Evolutionary conservation across 2,329 filamentous ascomycete species (phyloP), one percentile per base, ranked within the genome.

Genomic region (Pyricularia grisea): DNA sequence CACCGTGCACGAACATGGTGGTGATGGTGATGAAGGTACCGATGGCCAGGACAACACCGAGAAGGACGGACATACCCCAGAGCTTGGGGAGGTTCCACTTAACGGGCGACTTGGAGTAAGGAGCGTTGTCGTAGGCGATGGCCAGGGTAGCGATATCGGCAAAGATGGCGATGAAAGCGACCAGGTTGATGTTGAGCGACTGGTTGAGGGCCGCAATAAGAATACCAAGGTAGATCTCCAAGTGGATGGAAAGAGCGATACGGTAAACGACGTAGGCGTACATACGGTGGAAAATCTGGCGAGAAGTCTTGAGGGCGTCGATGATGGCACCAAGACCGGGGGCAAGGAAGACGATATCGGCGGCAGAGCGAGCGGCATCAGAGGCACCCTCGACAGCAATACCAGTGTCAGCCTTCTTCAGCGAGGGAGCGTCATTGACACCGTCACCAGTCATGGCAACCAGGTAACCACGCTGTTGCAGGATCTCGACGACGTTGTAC

Each of bases 401-500:
- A 85, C 93, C 93, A 76, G 92, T 96, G 82, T 97, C 92, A n/a
- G 93, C 93, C 85, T 94, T 96, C 85, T 97, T 96, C 77, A 97
- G 84, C 33, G 92, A 96, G 72, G 93, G 92, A 73, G 93, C 93
- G 81, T 97, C 93, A 82, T 97, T 97, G 82, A 97, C 93, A 87
- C 93, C 93, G 75, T 97, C 93, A 85, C 93, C 93, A 81, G 93
- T 97, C 93, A 97, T 97, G 79, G 93, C 93, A 81, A 96, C 93
- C 60, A 97, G 88, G 81, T 96, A 94, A 73, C 93, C 93, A 88
- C 93, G 92, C 83, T 94, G 91, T 83, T 97, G 93, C 67, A 97
- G 87, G 77, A 96, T 96, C 81, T 96, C 92, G 75, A 97, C 93
- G 79, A 95, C 92, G 73, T 93, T 92, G 83, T 94, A 96, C 85